These are phyloP conservation scores for Decorospora gaudefroyi DNA, from an alignment of 2,329 filamentous ascomycete genomes.

Conservation along the genomic window DNA sequence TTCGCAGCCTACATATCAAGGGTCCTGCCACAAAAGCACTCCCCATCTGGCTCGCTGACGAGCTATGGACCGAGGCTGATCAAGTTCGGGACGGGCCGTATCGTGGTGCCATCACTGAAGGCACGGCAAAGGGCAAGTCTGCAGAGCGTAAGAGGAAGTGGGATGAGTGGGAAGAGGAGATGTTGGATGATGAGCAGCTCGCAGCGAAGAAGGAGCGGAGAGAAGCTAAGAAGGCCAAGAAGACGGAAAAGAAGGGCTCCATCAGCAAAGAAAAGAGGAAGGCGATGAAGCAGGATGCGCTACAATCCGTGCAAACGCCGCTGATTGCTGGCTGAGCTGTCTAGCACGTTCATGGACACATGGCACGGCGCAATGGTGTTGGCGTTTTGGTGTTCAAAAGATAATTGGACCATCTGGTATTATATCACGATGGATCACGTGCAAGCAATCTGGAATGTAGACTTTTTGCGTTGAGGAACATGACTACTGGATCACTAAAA, in stretches of 20 bases:
- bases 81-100: slow-evolving; percentile 66
- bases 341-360: slow-evolving; percentile 6
- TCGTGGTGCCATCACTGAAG: slow-evolving; percentile 35
- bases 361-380: slow-evolving; percentile 21
- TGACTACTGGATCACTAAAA: too few relatives aligned
- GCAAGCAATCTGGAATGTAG: slow-evolving; percentile 1
- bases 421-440: slow-evolving; percentile 19
- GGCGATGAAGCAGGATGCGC: slow-evolving; percentile 55
- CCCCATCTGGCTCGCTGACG: slow-evolving; percentile 91
- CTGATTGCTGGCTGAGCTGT: slow-evolving; percentile 27
- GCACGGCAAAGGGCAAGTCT: slow-evolving; percentile 26
- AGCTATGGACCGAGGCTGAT: slow-evolving; percentile 82
- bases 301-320: slow-evolving; percentile 50
- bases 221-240: slow-evolving; percentile 57
- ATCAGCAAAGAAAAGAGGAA: slow-evolving; percentile 55
- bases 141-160: slow-evolving; percentile 47
- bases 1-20: slow-evolving; percentile 87
- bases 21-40: slow-evolving; percentile 83
- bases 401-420: slow-evolving; percentile 17
- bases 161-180: slow-evolving; percentile 47
- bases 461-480: neutral
- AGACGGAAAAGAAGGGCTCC: slow-evolving; percentile 37
- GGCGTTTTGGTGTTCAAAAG: slow-evolving; percentile 30
- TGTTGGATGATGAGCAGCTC: slow-evolving; percentile 43
- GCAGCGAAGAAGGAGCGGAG: slow-evolving; percentile 46